phyloP scores from a whole-genome alignment of 257 asterid species.

The Ilex asprella region DNA sequence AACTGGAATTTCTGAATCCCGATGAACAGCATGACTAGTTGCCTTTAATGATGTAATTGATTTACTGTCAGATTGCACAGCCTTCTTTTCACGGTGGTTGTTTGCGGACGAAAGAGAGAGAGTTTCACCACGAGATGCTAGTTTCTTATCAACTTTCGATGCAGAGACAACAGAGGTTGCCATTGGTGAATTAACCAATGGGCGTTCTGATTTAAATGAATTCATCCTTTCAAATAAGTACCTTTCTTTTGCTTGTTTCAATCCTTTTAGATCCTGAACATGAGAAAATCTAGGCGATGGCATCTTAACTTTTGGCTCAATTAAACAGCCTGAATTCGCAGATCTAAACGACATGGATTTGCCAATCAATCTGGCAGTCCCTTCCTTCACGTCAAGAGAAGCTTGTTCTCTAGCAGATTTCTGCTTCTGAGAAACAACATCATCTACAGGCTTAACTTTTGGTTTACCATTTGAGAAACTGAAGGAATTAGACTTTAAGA shows the following conservation, averaged over 20 bases:
- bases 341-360: slow-evolving; percentile 74
- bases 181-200: slow-evolving; percentile 26
- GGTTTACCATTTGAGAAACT: slow-evolving; percentile 59
- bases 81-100: slow-evolving; percentile 40
- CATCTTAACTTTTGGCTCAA: slow-evolving; percentile 63
- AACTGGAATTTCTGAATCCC: slow-evolving; percentile 36
- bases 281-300: slow-evolving; percentile 52
- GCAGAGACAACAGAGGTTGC: slow-evolving; percentile 32
- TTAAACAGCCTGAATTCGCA: slow-evolving; percentile 31
- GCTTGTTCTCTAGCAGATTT: slow-evolving; percentile 53
- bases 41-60: slow-evolving; percentile 39
- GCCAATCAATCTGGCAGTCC: slow-evolving; percentile 45
- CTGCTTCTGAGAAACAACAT: slow-evolving; percentile 60
- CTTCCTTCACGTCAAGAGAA: slow-evolving; percentile 51
- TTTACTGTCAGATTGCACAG: slow-evolving; percentile 44
- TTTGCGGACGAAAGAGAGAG: slow-evolving; percentile 28
- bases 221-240: slow-evolving; percentile 52
- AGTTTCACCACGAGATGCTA: slow-evolving; percentile 36
- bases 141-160: slow-evolving; percentile 44
- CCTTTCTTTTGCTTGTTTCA: slow-evolving; percentile 42
- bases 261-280: slow-evolving; percentile 40
- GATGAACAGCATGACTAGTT: slow-evolving; percentile 49
- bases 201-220: slow-evolving; percentile 47
- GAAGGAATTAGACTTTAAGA: slow-evolving; percentile 72
- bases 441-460: slow-evolving; percentile 62